Evolutionary conservation across 192 early-diverging fungal genomes (phyloP).

Genomic region (Umbelopsis ramanniana): DNA sequence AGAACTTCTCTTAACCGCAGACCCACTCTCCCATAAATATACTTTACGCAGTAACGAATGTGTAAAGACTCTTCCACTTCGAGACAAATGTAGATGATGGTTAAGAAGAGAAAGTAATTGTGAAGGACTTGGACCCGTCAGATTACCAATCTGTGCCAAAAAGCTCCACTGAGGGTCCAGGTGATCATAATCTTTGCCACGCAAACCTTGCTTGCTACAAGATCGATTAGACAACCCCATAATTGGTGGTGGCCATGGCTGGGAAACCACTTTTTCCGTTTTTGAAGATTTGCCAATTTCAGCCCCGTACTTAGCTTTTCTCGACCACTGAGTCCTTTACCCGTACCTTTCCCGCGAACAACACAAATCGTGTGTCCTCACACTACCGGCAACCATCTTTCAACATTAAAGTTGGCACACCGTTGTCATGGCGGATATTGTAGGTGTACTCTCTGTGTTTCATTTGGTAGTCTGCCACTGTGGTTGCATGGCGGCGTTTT

Average conservation of each 20-base stretch:
- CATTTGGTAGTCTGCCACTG: background rate
- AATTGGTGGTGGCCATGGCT: background rate
- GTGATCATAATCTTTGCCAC: too few relatives aligned
- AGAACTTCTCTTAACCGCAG: too few relatives aligned
- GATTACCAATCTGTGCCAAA: too few relatives aligned
- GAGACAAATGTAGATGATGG: too few relatives aligned
- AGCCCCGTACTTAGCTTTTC: background rate
- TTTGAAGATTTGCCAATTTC: constrained; percentile 11
- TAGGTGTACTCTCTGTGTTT: background rate
- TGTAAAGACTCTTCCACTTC: too few relatives aligned
- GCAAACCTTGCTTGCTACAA: too few relatives aligned
- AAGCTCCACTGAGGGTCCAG: too few relatives aligned
- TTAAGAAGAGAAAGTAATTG: too few relatives aligned
- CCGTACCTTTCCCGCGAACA: background rate
- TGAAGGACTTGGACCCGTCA: too few relatives aligned
- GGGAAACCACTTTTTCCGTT: constrained; percentile 19
- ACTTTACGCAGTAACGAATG: too few relatives aligned
- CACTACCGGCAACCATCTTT: background rate
- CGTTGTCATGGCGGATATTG: constrained; percentile 15
- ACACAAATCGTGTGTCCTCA: background rate
- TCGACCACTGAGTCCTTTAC: background rate
- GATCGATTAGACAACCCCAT: background rate
- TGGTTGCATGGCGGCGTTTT: background rate
- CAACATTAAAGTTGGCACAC: constrained; percentile 19
- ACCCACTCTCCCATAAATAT: too few relatives aligned